Conservation (phyloP, 106 monocot genomes). For the Dactylorhiza incarnata region DNA sequence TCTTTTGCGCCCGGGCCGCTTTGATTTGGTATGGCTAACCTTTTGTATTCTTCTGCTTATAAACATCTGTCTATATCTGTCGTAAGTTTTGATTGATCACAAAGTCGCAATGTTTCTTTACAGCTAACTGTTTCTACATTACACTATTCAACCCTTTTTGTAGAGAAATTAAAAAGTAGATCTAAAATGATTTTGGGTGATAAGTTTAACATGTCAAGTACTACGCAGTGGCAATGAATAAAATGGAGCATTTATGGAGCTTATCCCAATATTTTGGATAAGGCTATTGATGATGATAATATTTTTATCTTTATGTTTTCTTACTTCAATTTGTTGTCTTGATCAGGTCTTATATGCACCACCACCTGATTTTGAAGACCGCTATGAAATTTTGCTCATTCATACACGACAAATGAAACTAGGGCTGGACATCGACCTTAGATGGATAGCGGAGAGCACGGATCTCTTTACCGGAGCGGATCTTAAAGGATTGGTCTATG, state of each 20-base stretch:
- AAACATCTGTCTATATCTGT: background rate
- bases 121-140: background rate
- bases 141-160: background rate
- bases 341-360: constrained; percentile 81
- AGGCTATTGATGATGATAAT: too few species aligned
- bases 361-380: constrained; percentile 68
- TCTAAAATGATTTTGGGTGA: too few species aligned
- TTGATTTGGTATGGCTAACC: constrained; percentile 63
- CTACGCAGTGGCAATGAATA: too few species aligned
- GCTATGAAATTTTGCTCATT: constrained; percentile 57
- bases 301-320: too few species aligned
- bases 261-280: background rate
- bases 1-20: constrained; percentile 90
- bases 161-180: too few species aligned
- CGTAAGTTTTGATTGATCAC: background rate
- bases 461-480: constrained; percentile 86
- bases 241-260: background rate
- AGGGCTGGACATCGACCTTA: constrained; percentile 61
- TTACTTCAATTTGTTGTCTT: background rate
- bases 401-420: constrained; percentile 67
- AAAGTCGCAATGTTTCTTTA: background rate
- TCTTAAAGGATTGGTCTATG: constrained; percentile 61
- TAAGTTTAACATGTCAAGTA: too few species aligned
- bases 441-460: constrained; percentile 42
- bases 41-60: background rate